Evolutionary conservation across 371 early-diverging fungal genomes (phyloP).

Genomic region (Basidiobolus meristosporus): DNA sequence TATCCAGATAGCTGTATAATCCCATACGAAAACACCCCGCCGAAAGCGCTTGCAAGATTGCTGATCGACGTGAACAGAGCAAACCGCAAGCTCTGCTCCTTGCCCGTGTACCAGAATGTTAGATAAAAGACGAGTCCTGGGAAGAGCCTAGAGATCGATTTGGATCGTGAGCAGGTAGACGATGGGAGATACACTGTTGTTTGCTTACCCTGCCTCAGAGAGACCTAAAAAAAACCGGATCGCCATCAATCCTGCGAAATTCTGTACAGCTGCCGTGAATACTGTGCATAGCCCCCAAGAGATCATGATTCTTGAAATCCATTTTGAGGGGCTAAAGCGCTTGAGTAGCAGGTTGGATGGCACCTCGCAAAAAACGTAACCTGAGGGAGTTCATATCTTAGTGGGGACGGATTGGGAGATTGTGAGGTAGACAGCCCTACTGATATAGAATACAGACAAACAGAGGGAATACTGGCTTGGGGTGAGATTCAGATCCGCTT

Average conservation of each 20-base stretch:
- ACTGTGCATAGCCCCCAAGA: slow-evolving; percentile 28
- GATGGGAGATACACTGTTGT: no score
- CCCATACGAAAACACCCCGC: slow-evolving; percentile 32
- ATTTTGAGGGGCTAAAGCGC: slow-evolving; percentile 28
- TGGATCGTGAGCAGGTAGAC: no score
- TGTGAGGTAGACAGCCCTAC: slow-evolving; percentile 27
- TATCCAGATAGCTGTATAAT: slow-evolving; percentile 30
- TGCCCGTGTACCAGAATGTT: slow-evolving; percentile 52
- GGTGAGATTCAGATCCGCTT: background rate
- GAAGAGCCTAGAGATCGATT: no score
- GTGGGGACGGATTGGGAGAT: no score
- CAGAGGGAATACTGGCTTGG: background rate
- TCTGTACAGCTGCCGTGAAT: slow-evolving; percentile 12
- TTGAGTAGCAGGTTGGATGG: slow-evolving; percentile 41
- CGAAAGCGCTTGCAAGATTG: slow-evolving; percentile 48
- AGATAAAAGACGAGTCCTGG: slow-evolving; percentile 54
- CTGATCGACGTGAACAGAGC: slow-evolving; percentile 40
- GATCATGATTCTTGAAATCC: slow-evolving; percentile 54
- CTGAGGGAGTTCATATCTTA: no score
- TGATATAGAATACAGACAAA: slow-evolving; percentile 1
- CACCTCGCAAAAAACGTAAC: slow-evolving; percentile 38
- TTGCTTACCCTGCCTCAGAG: slow-evolving; percentile 42
- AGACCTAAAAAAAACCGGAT: slow-evolving; percentile 49
- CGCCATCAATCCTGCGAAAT: slow-evolving; percentile 21
- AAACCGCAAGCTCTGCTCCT: slow-evolving; percentile 52